These are phyloP conservation scores for Neurospora tetrasperma DNA, from an alignment of 495 filamentous ascomycete species.

Conservation along the genomic window DNA sequence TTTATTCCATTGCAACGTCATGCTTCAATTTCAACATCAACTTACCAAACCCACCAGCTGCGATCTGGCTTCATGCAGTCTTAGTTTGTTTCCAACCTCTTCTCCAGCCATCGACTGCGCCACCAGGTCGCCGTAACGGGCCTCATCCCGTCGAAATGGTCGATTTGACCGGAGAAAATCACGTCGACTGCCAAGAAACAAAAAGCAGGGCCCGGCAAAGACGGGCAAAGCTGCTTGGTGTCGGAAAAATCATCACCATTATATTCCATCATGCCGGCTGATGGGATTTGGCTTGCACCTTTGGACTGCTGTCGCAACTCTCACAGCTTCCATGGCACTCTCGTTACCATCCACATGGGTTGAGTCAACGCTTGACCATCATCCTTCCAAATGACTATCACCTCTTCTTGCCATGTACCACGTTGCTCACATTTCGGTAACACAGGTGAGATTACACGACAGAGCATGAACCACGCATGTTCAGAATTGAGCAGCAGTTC, in stretches of 20 bases:
- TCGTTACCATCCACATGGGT: not conserved
- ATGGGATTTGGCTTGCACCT: not conserved
- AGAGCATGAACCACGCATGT: conserved; percentile 7
- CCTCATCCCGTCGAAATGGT: not conserved
- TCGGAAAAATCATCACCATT: not conserved
- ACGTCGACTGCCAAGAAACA: no score
- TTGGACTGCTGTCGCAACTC: not conserved
- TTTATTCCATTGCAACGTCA: not conserved
- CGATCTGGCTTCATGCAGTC: not conserved
- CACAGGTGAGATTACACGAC: conserved; percentile 10
- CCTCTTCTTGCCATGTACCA: not conserved
- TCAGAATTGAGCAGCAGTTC: conserved; percentile 11
- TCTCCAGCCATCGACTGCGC: not conserved
- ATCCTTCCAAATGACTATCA: not conserved
- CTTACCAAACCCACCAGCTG: not conserved
- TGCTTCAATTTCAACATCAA: not conserved
- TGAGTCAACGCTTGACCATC: not conserved
- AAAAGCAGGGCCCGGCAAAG: not conserved
- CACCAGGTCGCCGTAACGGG: not conserved
- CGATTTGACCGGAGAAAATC: not conserved
- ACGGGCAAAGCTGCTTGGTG: not conserved
- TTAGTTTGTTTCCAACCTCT: not conserved
- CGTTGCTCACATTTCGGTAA: not conserved
- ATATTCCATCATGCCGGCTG: not conserved
- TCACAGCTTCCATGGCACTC: not conserved